phyloP scores from a whole-genome alignment of 495 filamentous ascomycete species.

The Haplographium delicatum region DNA sequence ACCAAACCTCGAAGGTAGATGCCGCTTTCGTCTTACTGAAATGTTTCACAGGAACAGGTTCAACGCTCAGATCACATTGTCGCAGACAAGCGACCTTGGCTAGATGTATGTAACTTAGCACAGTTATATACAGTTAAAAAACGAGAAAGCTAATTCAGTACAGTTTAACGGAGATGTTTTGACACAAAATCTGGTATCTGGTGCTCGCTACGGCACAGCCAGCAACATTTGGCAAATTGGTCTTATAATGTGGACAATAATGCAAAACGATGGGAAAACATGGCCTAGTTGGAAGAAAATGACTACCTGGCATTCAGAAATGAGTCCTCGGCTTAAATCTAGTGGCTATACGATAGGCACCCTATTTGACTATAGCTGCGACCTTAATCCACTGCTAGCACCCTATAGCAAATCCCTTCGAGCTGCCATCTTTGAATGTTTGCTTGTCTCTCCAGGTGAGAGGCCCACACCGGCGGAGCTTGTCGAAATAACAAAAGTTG shows the following conservation, averaged over 20 bases:
- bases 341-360: not conserved
- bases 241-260: not conserved
- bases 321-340: not conserved
- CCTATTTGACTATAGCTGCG: not conserved
- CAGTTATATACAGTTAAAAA: too few relatives aligned
- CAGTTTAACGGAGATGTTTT: too few relatives aligned
- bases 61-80: too few relatives aligned
- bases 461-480: not conserved
- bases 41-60: too few relatives aligned
- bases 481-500: not conserved
- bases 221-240: conserved; percentile 17
- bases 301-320: not conserved
- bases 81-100: not conserved
- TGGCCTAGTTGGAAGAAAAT: not conserved
- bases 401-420: not conserved
- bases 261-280: not conserved
- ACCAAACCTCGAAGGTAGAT: too few relatives aligned
- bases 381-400: not conserved
- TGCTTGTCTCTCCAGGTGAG: not conserved
- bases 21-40: too few relatives aligned
- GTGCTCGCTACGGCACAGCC: not conserved
- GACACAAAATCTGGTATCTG: not conserved
- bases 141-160: too few relatives aligned
- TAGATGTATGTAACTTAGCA: not conserved
- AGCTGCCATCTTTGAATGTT: not conserved